Percentiles rank a stretch among this genome's conserved stretches.
These are phyloP conservation scores for Strigomonas oncopelti DNA, from an alignment of 208 protist genomes.

Conservation along the genomic window DNA sequence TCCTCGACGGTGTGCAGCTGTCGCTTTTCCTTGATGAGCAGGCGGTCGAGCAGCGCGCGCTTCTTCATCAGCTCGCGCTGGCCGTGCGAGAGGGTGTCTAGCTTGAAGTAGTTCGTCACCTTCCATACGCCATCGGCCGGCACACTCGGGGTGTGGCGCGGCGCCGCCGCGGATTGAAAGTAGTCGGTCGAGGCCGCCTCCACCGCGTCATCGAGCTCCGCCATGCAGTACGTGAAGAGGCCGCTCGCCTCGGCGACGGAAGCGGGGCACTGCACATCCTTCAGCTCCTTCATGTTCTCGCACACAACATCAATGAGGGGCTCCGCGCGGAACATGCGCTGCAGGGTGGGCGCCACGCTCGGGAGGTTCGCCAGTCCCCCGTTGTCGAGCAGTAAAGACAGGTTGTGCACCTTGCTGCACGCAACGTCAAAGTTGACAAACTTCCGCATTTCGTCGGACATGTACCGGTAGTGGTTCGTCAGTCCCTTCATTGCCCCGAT, in stretches of 20 bases:
- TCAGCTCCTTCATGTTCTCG: conserved; percentile 31
- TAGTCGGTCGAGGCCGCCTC: conserved; percentile 23
- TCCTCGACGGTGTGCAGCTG: conserved; percentile 71
- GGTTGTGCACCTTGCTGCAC: conserved; percentile 75
- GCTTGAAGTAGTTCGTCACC: conserved; percentile 16
- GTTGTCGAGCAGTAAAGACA: conserved; percentile 63
- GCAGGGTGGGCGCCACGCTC: conserved; percentile 49
- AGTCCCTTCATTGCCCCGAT: conserved; percentile 62
- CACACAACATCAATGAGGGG: conserved; percentile 61
- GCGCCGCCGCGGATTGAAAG: not conserved
- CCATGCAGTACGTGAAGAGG: conserved; percentile 75
- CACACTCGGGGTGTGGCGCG: conserved; percentile 18
- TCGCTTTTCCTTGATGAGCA: conserved; percentile 42
- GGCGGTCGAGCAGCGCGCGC: conserved; percentile 31
- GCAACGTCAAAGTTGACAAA: conserved; percentile 80
- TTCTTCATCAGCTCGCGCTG: conserved; percentile 50
- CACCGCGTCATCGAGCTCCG: conserved; percentile 55
- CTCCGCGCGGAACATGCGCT: conserved; percentile 57
- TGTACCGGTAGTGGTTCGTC: conserved; percentile 80
- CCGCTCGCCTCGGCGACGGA: conserved; percentile 50
- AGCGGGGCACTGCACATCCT: conserved; percentile 25
- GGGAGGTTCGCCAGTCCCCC: conserved; percentile 41
- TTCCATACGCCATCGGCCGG: conserved; percentile 42
- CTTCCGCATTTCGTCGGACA: conserved; percentile 66
- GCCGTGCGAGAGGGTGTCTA: conserved; percentile 32